Evolutionary conservation across 768 basidiomycete genomes (phyloP).

Genomic region (Kwoniella sp.): DNA sequence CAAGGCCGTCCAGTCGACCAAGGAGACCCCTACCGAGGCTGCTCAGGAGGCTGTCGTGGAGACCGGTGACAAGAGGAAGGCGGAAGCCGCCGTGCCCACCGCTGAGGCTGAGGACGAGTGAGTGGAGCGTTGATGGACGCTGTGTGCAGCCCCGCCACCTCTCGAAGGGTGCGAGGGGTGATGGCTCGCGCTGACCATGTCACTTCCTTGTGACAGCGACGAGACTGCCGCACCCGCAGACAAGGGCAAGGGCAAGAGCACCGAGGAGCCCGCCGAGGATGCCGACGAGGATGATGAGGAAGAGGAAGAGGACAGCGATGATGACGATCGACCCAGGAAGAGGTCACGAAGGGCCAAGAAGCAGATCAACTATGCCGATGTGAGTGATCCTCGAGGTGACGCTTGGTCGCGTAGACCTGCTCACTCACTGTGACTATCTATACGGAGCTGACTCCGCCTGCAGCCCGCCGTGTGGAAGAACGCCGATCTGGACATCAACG

Average conservation of each 20-base stretch:
- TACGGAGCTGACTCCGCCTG: not conserved
- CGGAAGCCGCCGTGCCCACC: slow-evolving; percentile 14
- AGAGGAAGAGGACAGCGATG: slow-evolving; percentile 56
- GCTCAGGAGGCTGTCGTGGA: slow-evolving; percentile 9
- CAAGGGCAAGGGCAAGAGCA: slow-evolving; percentile 35
- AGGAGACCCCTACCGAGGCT: slow-evolving; percentile 1
- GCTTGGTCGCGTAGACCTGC: not conserved
- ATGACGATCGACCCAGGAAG: slow-evolving; percentile 15
- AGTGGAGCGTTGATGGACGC: slow-evolving; percentile 2
- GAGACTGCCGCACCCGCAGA: slow-evolving; percentile 14
- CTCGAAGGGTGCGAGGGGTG: not conserved
- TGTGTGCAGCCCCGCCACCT: too few species aligned
- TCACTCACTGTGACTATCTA: slow-evolving; percentile 29
- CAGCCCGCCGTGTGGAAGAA: slow-evolving; percentile 35
- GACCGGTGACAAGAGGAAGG: slow-evolving; percentile 36
- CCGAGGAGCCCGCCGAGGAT: slow-evolving; percentile 13
- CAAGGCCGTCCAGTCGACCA: slow-evolving; percentile 8
- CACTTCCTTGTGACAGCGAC: slow-evolving; percentile 5
- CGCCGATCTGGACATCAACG: slow-evolving; percentile 31
- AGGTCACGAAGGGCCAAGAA: slow-evolving; percentile 49
- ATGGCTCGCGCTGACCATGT: not conserved
- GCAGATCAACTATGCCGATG: slow-evolving; percentile 40
- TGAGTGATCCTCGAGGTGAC: slow-evolving; percentile 29
- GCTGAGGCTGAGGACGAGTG: slow-evolving; percentile 26
- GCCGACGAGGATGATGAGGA: slow-evolving; percentile 46